A percentile compares a stretch with the other conserved stretches of the same genome.
Conservation (phyloP, 1,284 basidiomycete genomes). For the Leccinum griseonigrum region DNA sequence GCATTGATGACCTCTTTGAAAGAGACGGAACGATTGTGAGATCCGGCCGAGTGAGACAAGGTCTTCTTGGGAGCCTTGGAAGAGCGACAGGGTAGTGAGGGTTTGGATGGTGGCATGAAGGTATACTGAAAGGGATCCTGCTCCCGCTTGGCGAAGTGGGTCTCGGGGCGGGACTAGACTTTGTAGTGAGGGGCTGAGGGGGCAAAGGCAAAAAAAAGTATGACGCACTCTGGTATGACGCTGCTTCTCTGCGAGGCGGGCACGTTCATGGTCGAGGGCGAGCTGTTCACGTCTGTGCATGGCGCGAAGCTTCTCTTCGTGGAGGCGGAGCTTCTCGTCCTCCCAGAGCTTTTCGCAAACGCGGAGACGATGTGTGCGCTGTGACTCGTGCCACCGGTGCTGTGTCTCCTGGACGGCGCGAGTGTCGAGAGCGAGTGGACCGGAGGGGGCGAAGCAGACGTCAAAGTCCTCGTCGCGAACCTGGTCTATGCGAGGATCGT, state of each 20-base stretch:
- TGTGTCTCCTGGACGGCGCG: slow-evolving; percentile 40
- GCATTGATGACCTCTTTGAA: slow-evolving; percentile 56
- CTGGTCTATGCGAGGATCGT: slow-evolving; percentile 59
- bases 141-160: slow-evolving; percentile 12
- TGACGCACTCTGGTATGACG: slow-evolving; percentile 22
- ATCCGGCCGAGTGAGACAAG: slow-evolving; percentile 4
- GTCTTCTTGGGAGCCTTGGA: slow-evolving; percentile 12
- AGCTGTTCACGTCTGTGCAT: slow-evolving; percentile 38
- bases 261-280: slow-evolving; percentile 30
- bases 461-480: slow-evolving; percentile 68
- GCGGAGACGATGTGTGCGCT: slow-evolving; percentile 42
- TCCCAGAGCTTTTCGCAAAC: slow-evolving; percentile 54
- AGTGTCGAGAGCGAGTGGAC: slow-evolving; percentile 47
- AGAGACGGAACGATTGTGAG: slow-evolving; percentile 34
- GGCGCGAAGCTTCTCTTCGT: slow-evolving; percentile 41
- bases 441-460: slow-evolving; percentile 54
- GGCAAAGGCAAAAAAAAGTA: not conserved
- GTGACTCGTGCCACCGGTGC: slow-evolving; percentile 34
- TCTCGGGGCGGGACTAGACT: slow-evolving; percentile 20
- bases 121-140: slow-evolving; percentile 28
- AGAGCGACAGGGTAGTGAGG: slow-evolving; percentile 8
- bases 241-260: slow-evolving; percentile 32
- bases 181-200: slow-evolving; percentile 9
- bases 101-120: slow-evolving; percentile 26
- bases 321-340: slow-evolving; percentile 41